phyloP scores from a whole-genome alignment of 2,329 filamentous ascomycete genomes.

The Ascomycota sp. region DNA sequence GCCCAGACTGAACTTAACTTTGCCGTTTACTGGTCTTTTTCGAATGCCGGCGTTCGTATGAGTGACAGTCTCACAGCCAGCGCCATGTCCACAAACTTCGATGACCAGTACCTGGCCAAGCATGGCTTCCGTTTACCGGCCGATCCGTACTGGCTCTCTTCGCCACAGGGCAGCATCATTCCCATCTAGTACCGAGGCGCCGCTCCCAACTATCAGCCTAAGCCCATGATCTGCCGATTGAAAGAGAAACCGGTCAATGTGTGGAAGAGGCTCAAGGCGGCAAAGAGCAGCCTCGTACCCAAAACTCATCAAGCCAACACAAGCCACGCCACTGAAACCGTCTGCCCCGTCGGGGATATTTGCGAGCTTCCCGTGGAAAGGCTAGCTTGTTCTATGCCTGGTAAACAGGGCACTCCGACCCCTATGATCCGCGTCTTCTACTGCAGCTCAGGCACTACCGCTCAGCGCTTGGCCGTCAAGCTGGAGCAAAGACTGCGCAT shows the following conservation, averaged over 20 bases:
- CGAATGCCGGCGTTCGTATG: slow-evolving; percentile 1
- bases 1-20: slow-evolving; percentile 1
- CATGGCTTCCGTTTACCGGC: slow-evolving; percentile 1
- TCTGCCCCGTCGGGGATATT: neutral
- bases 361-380: neutral
- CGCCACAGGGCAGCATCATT: slow-evolving; percentile 1
- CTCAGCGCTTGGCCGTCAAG: slow-evolving; percentile 1
- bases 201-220: slow-evolving; percentile 1
- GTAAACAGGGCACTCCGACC: neutral
- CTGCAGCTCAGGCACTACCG: slow-evolving; percentile 1
- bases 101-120: slow-evolving; percentile 1
- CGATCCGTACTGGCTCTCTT: slow-evolving; percentile 1
- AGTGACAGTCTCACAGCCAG: slow-evolving; percentile 2
- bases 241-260: slow-evolving; percentile 1
- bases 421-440: slow-evolving; percentile 1
- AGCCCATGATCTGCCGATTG: slow-evolving; percentile 1
- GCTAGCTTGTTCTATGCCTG: no score
- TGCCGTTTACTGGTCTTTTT: slow-evolving; percentile 1
- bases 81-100: slow-evolving; percentile 1
- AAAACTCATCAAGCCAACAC: neutral
- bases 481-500: slow-evolving; percentile 1
- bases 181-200: slow-evolving; percentile 1
- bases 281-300: neutral
- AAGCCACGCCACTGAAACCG: neutral
- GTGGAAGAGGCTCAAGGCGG: slow-evolving; percentile 1